Evolutionary conservation across 2,329 filamentous ascomycete genomes (phyloP), one percentile per base, ranked within the genome.

Genomic region (Chalaropsis thielavioides): DNA sequence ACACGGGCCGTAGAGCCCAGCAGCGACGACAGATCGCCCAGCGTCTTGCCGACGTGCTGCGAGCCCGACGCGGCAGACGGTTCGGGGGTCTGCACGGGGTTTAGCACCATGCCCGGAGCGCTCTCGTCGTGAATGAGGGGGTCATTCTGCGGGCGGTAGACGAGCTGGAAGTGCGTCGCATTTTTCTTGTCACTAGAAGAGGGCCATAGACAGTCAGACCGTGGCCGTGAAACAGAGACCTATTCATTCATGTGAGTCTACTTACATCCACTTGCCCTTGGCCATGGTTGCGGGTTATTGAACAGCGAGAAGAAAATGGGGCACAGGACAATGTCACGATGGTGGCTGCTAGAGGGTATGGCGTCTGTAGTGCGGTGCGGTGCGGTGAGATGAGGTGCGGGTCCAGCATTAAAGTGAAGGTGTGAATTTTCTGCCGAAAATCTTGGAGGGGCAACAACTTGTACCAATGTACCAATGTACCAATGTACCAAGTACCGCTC

Each of bases 141-240:
- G 75, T 99, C 94, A 84, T 96, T 90, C 77, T 99, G 95, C 41
- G 92, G 90, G 72, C 94, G 90, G 77, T 96, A 90, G 71, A 97
- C 90, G 74, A 99, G 88, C 70, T 88, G 88, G 77, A 95, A 97
- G 77, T 92, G 94, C 74, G 89, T 88, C 71, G 94, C 92, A 67
- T 83, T 88, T 77, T 96, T 95, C 79, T 96, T 96, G 80, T 96
- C 76, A 71, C 80, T 83, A 68, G n/a, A 67, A 67, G 63, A 67
- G 68, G 71, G 61, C 66, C n/a, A n/a, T 63, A 51, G 43, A 62
- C 27, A 7, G n/a, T n/a, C n/a, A n/a, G n/a, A n/a, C n/a, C n/a
- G n/a, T n/a, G n/a, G n/a, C n/a, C n/a, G n/a, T n/a, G n/a, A n/a
- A n/a, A n/a, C n/a, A n/a, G n/a, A n/a, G n/a, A n/a, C n/a, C n/a